These are phyloP conservation scores for Astrephomene gubernaculifera DNA, from an alignment of 139 green algal species.

Conservation along the genomic window DNA sequence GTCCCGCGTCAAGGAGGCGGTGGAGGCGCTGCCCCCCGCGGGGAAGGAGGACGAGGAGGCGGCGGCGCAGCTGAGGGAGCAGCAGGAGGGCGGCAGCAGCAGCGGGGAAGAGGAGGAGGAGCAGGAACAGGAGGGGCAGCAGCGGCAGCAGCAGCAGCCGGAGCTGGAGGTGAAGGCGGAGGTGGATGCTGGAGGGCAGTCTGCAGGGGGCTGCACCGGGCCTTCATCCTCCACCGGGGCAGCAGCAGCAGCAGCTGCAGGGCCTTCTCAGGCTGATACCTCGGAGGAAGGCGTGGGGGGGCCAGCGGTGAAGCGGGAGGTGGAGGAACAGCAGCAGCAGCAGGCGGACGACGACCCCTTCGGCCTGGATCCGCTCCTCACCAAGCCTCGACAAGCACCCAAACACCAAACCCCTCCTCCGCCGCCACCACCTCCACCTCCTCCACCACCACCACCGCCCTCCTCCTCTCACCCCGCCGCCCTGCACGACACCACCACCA, in stretches of 20 bases:
- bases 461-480: no score
- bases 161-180: not conserved
- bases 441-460: not conserved
- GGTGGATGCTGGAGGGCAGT: not conserved
- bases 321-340: not conserved
- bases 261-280: no score
- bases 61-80: not conserved
- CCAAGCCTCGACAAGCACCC: no score
- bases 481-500: not conserved
- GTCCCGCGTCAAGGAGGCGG: slow-evolving; percentile 32
- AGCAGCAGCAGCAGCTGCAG: no score
- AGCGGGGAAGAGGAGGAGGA: not conserved
- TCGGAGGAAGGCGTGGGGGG: no score
- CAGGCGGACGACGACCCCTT: slow-evolving; percentile 65
- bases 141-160: not conserved
- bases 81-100: not conserved
- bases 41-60: slow-evolving; percentile 23
- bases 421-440: not conserved
- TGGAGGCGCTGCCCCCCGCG: slow-evolving; percentile 41
- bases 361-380: slow-evolving; percentile 60
- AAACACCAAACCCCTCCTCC: not conserved
- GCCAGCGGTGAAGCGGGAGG: not conserved
- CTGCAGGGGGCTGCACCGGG: no score
- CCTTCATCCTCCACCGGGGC: no score
- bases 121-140: not conserved